A percentile compares a stretch with the other conserved stretches of the same genome.
Conservation (phyloP, 805 yeast species). For the Schwanniomyces pseudopolymorphus region DNA sequence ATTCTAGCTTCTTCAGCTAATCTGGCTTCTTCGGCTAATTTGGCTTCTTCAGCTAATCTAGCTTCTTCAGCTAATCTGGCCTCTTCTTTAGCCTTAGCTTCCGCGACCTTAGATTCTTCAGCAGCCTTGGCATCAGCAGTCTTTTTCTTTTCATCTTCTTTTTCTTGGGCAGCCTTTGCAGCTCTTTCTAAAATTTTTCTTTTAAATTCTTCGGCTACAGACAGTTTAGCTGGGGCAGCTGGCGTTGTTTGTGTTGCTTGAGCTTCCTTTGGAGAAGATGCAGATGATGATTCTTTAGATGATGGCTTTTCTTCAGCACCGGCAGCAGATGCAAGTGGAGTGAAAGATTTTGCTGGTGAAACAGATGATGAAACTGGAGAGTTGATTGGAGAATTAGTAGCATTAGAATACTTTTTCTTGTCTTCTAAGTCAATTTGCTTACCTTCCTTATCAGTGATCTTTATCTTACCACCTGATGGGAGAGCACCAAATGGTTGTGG, state of each 20-base stretch:
- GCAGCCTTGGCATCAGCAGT: constrained; percentile 4
- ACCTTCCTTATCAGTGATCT: constrained; percentile 44
- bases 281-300: constrained; percentile 4
- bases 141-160: constrained; percentile 11
- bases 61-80: constrained; percentile 8
- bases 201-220: constrained; percentile 37
- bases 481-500: constrained; percentile 8
- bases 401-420: constrained; percentile 30
- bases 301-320: constrained; percentile 9
- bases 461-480: constrained; percentile 25
- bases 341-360: constrained; percentile 7
- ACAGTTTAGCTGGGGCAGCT: constrained; percentile 10
- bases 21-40: constrained; percentile 3
- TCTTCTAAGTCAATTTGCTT: constrained; percentile 43
- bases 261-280: constrained; percentile 11
- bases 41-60: constrained; percentile 6
- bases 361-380: constrained; percentile 28
- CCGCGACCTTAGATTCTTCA: constrained; percentile 7
- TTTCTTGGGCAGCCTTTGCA: constrained; percentile 11
- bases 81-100: constrained; percentile 3
- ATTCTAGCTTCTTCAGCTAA: constrained; percentile 4
- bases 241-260: constrained; percentile 12
- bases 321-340: constrained; percentile 9
- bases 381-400: constrained; percentile 28
- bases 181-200: constrained; percentile 33